Conservation (phyloP, 2,329 filamentous ascomycete genomes). For the Arthrinium phaeospermum region DNA sequence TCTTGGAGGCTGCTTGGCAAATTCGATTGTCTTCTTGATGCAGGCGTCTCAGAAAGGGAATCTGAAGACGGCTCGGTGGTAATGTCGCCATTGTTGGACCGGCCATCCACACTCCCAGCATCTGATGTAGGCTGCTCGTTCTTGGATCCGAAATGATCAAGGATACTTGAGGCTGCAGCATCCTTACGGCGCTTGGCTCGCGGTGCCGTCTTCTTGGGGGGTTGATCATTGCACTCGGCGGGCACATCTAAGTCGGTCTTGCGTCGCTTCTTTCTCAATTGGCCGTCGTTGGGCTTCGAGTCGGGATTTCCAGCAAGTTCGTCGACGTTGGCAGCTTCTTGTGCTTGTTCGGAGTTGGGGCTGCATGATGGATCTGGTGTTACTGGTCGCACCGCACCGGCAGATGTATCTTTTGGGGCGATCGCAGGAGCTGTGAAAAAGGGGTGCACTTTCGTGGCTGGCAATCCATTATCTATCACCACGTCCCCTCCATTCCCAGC, state of each 20-base stretch:
- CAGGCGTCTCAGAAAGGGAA: constrained; percentile 15
- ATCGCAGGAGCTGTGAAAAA: constrained; percentile 49
- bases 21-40: neutral
- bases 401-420: constrained; percentile 23
- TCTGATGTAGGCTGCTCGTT: constrained; percentile 19
- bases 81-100: constrained; percentile 9
- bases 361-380: constrained; percentile 41
- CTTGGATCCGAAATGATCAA: constrained; percentile 27
- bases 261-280: constrained; percentile 45
- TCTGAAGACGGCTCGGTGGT: constrained; percentile 8
- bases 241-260: constrained; percentile 43
- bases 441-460: constrained; percentile 56
- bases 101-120: constrained; percentile 19
- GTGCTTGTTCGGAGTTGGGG: constrained; percentile 33
- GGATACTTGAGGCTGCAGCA: constrained; percentile 28
- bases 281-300: neutral
- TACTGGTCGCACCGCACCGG: constrained; percentile 30
- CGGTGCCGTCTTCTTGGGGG: constrained; percentile 6
- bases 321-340: constrained; percentile 24
- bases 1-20: neutral
- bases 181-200: constrained; percentile 27
- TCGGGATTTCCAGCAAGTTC: constrained; percentile 3
- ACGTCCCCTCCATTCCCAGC: constrained; percentile 12
- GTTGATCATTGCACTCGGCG: constrained; percentile 20
- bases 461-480: neutral